phyloP scores from a whole-genome alignment of 23 red algal genomes.

The Cyanidium caldarium region DNA sequence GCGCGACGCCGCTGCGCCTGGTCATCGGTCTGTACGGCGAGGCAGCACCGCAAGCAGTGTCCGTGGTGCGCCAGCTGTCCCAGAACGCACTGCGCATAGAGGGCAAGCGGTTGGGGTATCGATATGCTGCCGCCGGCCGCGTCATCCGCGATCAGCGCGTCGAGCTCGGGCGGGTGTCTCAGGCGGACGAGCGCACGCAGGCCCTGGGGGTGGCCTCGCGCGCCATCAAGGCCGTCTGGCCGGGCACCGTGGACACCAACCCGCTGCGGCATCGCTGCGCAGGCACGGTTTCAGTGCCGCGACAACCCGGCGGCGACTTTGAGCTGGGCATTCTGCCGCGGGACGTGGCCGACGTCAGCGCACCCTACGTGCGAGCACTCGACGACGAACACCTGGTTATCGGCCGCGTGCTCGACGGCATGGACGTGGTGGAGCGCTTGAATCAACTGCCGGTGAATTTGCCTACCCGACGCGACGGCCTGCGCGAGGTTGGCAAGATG shows the following conservation, averaged over 20 bases:
- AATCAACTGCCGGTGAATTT: conserved; percentile 26
- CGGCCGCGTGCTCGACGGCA: conserved; percentile 42
- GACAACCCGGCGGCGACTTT: conserved; percentile 21
- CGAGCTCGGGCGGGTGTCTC: conserved; percentile 38
- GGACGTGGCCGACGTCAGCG: neutral
- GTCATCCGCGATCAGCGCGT: conserved; percentile 17
- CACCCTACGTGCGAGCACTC: neutral
- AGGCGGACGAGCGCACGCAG: conserved; percentile 33
- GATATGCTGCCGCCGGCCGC: conserved; percentile 21
- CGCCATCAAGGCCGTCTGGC: conserved; percentile 9
- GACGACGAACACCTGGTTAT: conserved; percentile 40
- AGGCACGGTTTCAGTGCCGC: conserved; percentile 27
- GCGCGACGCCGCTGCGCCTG: neutral
- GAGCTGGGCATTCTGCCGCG: conserved; percentile 25
- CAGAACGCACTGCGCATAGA: neutral
- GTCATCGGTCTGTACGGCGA: neutral
- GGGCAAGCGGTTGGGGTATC: conserved; percentile 15
- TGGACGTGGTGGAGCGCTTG: conserved; percentile 25
- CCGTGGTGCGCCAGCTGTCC: neutral
- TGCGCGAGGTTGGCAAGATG: conserved; percentile 28
- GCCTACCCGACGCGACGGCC: conserved; percentile 32
- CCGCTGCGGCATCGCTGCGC: conserved; percentile 20
- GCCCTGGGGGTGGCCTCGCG: conserved; percentile 19
- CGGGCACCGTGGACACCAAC: conserved; percentile 27
- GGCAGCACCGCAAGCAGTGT: neutral